Evolutionary conservation across 2,329 filamentous ascomycete species (phyloP).

Genomic region (Emmonsiellopsis sp.): DNA sequence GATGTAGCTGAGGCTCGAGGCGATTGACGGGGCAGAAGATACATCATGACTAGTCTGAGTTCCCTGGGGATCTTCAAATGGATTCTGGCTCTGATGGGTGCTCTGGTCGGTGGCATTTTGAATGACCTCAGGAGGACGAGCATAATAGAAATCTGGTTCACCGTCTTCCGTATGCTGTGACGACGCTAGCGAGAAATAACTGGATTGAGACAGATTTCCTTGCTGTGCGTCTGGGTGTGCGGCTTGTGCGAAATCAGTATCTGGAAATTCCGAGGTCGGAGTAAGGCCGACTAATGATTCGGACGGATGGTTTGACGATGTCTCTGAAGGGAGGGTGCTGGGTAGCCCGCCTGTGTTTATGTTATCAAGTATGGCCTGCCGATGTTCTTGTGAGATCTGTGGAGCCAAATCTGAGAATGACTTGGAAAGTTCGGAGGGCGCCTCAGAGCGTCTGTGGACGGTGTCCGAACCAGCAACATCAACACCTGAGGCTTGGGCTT

Average conservation of each 20-base stretch:
- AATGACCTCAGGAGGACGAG: slow-evolving; percentile 18
- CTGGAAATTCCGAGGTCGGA: slow-evolving; percentile 35
- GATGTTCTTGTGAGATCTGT: slow-evolving; percentile 7
- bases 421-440: slow-evolving; percentile 5
- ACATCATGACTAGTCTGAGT: slow-evolving; percentile 15
- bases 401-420: slow-evolving; percentile 14
- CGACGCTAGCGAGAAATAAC: slow-evolving; percentile 18
- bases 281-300: slow-evolving; percentile 37
- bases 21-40: slow-evolving; percentile 28
- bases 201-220: slow-evolving; percentile 12
- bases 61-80: slow-evolving; percentile 16
- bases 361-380: slow-evolving; percentile 12
- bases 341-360: slow-evolving; percentile 18
- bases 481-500: slow-evolving; percentile 30
- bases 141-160: slow-evolving; percentile 23
- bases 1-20: slow-evolving; percentile 31
- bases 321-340: slow-evolving; percentile 23
- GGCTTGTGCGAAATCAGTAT: slow-evolving; percentile 16
- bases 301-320: slow-evolving; percentile 30
- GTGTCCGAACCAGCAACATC: slow-evolving; percentile 21
- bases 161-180: slow-evolving; percentile 24
- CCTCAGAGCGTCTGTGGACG: slow-evolving; percentile 16
- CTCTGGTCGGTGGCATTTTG: slow-evolving; percentile 12
- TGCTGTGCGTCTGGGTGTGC: slow-evolving; percentile 8
- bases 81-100: slow-evolving; percentile 9